phyloP scores from a whole-genome alignment of 192 early-diverging fungal genomes.

The Pilobolus umbonatus region DNA sequence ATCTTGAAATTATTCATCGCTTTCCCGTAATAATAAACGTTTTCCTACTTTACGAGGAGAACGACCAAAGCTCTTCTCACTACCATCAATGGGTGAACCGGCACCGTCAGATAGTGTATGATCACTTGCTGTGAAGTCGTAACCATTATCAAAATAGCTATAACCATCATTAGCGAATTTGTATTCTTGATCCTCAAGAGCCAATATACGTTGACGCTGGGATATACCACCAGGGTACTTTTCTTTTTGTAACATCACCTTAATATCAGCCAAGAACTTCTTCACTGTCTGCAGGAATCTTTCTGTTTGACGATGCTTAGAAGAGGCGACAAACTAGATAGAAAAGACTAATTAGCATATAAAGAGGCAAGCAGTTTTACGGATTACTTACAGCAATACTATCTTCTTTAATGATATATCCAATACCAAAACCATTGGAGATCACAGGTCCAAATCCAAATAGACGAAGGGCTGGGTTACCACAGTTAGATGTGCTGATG shows the following conservation, averaged over 20 bases:
- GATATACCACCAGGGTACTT: constrained; percentile 30
- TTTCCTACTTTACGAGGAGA: constrained; percentile 20
- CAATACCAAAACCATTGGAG: constrained; percentile 79
- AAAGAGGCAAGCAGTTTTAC: background rate
- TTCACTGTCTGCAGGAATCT: constrained; percentile 37
- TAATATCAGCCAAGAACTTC: constrained; percentile 38
- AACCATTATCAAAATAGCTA: constrained; percentile 42
- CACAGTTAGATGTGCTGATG: constrained; percentile 65
- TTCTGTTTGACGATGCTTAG: constrained; percentile 47
- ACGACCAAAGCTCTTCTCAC: too few relatives aligned
- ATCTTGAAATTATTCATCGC: constrained; percentile 3
- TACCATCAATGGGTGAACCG: background rate
- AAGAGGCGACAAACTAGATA: constrained; percentile 38
- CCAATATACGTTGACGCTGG: constrained; percentile 23
- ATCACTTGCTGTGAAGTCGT: constrained; percentile 4
- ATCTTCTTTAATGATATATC: constrained; percentile 65
- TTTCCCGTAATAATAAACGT: constrained; percentile 24
- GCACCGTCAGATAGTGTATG: constrained; percentile 11
- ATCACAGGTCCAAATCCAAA: constrained; percentile 82
- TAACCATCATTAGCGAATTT: constrained; percentile 31
- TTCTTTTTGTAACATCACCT: constrained; percentile 30
- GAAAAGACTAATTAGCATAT: background rate
- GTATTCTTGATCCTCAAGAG: constrained; percentile 26
- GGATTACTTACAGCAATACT: constrained; percentile 40
- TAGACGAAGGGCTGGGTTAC: constrained; percentile 63